Percentiles rank a stretch among this genome's conserved stretches.
phyloP scores from a whole-genome alignment of 495 filamentous ascomycete genomes.

The Schizothecium vesticola region DNA sequence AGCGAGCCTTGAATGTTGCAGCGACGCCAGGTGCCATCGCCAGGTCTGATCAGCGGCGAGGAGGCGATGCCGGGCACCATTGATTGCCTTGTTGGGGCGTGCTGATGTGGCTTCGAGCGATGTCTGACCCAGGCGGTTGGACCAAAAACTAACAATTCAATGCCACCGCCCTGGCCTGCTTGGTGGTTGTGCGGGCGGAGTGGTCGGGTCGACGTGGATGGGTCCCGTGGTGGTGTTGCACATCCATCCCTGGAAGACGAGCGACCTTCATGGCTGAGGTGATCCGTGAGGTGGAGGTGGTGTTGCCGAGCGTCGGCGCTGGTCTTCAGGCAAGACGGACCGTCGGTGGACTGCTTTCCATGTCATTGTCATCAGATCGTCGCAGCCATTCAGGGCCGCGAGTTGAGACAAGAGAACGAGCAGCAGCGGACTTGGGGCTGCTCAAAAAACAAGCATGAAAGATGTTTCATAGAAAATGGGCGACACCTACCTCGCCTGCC shows the following conservation, averaged over 20 bases:
- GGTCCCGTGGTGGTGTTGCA: neutral
- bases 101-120: neutral
- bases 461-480: too few species aligned
- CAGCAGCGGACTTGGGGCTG: neutral
- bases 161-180: too few species aligned
- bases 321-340: neutral
- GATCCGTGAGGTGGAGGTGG: too few species aligned
- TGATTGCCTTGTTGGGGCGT: neutral
- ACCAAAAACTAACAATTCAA: too few species aligned
- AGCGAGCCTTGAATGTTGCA: neutral
- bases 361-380: neutral
- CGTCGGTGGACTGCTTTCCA: neutral
- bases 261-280: neutral
- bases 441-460: neutral
- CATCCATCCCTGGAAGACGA: neutral
- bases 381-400: neutral
- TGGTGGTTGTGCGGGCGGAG: neutral
- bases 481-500: too few species aligned
- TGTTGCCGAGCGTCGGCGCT: too few species aligned
- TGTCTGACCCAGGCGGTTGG: neutral
- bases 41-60: neutral
- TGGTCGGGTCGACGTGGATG: neutral
- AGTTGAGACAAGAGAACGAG: neutral
- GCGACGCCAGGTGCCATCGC: neutral
- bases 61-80: neutral